Evolutionary conservation across 306 rosid species (phyloP), one percentile per base, ranked within the genome.

Genomic region (Rubus idaeus): DNA sequence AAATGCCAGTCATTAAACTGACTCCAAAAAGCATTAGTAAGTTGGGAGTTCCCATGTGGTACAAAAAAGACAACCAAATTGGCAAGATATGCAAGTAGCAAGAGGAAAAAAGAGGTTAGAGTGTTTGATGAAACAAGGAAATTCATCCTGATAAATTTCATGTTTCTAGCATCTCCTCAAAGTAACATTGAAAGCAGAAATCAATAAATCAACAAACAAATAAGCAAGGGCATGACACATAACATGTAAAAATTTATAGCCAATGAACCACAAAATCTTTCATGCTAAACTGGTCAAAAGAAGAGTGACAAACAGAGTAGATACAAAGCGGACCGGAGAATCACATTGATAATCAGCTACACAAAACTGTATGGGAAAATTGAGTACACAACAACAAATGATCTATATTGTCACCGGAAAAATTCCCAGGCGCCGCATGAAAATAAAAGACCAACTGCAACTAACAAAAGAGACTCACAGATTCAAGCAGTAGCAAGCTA

Each of bases 391-490:
- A 73, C 68, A 56, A 56, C 68, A 42, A 57, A 7, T 21, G 26
- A 44, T 57, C 55, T 73, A 60, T n/a, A 11, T 0, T 2, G 35
- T 45, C 57, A 16, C 77, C 20, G 14, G 13, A 41, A 20, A 51
- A 40, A 10, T 21, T 42, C 16, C 18, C 39, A 55, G 65, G 42
- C 11, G 26, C 68, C 30, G 42, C 30, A 8, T n/a, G 10, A 2
- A 5, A 3, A 0, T 45, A 45, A 47, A 51, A 17, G 8, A 73
- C 8, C 41, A 30, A 46, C 26, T 26, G 70, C 46, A 46, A 74
- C 70, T 61, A 35, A 30, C 0, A 56, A 35, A 63, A 6, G 70
- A 46, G 70, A 75, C 78, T 75, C 78, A 61, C 70, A 63, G 17
- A 47, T 35, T 45, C 21, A 10, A 23, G 23, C 44, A 44, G 20